Evolutionary conservation across 495 filamentous ascomycete genomes (phyloP), one percentile per base, ranked within the genome.

Genomic region (Cairneyella variabilis): DNA sequence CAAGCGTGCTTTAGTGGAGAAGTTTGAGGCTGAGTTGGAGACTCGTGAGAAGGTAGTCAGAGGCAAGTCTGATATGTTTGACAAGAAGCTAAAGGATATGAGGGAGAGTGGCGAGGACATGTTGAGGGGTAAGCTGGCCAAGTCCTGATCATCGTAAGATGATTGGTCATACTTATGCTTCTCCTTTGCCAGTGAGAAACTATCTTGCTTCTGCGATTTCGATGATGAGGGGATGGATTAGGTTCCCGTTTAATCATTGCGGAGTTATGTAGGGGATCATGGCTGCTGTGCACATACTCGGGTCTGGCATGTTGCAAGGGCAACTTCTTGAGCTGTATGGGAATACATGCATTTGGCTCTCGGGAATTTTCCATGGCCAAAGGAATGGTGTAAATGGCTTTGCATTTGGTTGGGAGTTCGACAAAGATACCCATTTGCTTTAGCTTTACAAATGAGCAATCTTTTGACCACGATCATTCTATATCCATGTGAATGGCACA

Each of bases 1-100:
- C 17, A 89, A 89, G 63, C 77, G 91, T 32, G 73, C 76, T 44
- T 69, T 86, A 6, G 79, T 83, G 6, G 68, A 69, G 27, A 68
- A 76, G 26, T 93, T 92, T 58, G 88, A 95, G 67, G 74, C 75
- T 0, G 84, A 95, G 68, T 65, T 79, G 16, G 64, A 75, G 7
- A 66, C 64, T 21, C 65, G 76, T n/a, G 75, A 76, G 58, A 70
- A 73, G 55, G 71, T 67, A 16, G 77, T 86, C 3, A 64, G 72
- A 32, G 72, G 65, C 53, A 84, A 77, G 65, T 73, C 76, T n/a
- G 70, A 74, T 54, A 60, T 62, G 7, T 77, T 82, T 28, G 78
- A 77, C 10, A 63, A 69, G 30, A 77, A 78, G n/a, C 58, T 86
- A 25, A 53, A 64, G 58, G 73, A 69, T 17, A 84, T 86, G 79